phyloP scores from a whole-genome alignment of 768 basidiomycete species.

The Tricholoma terreum region DNA sequence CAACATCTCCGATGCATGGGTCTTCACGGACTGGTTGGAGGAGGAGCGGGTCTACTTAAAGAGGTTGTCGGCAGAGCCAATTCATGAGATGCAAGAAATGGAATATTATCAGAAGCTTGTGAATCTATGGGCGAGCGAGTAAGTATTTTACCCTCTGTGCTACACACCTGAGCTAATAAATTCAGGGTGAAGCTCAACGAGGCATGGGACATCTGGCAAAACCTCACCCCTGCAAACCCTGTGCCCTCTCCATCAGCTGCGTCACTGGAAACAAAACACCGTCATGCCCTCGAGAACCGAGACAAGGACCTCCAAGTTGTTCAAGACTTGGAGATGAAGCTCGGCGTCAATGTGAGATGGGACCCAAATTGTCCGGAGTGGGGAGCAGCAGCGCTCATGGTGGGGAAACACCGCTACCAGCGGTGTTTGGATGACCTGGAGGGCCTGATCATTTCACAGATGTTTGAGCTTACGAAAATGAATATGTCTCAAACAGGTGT shows the following conservation, averaged over 20 bases:
- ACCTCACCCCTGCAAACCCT: background rate
- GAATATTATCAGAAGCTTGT: too few species aligned
- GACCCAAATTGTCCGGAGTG: constrained; percentile 4
- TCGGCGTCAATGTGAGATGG: constrained; percentile 14
- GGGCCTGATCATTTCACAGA: constrained; percentile 14
- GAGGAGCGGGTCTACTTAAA: constrained; percentile 1
- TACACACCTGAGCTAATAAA: background rate
- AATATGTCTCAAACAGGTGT: too few species aligned
- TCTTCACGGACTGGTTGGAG: constrained; percentile 2
- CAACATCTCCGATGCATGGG: background rate
- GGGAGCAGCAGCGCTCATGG: too few species aligned
- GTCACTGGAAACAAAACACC: background rate
- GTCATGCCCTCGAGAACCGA: background rate
- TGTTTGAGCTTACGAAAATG: too few species aligned
- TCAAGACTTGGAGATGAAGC: constrained; percentile 11
- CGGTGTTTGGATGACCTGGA: constrained; percentile 21
- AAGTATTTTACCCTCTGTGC: background rate
- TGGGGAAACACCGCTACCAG: too few species aligned
- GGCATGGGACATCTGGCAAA: too few species aligned
- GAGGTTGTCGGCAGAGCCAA: background rate
- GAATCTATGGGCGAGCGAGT: constrained; percentile 5
- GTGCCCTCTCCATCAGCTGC: background rate
- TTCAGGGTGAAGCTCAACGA: too few species aligned
- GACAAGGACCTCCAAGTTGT: background rate
- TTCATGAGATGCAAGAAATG: background rate